Base-by-base conservation (phyloP, 2,329 filamentous ascomycete species). In the Fonsecaea nubica region DNA sequence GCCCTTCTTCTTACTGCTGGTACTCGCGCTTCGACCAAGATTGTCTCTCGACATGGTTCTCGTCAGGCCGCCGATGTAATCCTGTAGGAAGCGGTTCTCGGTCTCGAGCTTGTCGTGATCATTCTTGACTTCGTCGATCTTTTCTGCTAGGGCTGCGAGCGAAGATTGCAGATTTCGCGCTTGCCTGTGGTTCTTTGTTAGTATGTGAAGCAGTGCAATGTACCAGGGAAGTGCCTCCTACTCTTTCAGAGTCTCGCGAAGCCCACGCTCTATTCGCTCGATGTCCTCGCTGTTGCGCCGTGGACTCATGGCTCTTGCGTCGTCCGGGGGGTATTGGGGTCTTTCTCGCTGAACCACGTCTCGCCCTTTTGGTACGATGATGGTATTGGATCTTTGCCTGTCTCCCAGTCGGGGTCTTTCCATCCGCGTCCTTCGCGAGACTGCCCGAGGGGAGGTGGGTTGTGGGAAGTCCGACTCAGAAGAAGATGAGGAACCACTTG, bases 41-140 rank as follows among this genome's bases (percentile, higher is more conserved):
- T 88, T 87, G 73, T 83, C 85, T 72, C 80, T 81, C 63, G 80
- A 80, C 81, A 84, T 82, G 62, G 86, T 88, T 74, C 92, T 92
- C 87, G 97, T 98, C 63, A 98, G 85, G 76, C 97, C 94, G 71
- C 94, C 94, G 74, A 98, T 98, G 77, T 98, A 98, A 78, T 97
- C 97, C 79, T 98, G 94, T 56, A 99, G 81, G 76, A 98, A 97
- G 75, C 93, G 94, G 84, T 99, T 99, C 78, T 97, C 93, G 78
- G 87, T 95, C 79, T 98, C 93, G 62, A 99, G 88, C 80, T 97
- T 97, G 81, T 97, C 92, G 76, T 99, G 93, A 76, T 98, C 94
- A 73, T 91, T 90, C 78, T 93, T 92, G 70, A 98, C 93, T 35
- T 92, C 92, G 76, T 99, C 95, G 77, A 98, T 96, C 59, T 93